Evolutionary conservation across 192 early-diverging fungal genomes (phyloP).

Genomic region (Coemansia sp.): DNA sequence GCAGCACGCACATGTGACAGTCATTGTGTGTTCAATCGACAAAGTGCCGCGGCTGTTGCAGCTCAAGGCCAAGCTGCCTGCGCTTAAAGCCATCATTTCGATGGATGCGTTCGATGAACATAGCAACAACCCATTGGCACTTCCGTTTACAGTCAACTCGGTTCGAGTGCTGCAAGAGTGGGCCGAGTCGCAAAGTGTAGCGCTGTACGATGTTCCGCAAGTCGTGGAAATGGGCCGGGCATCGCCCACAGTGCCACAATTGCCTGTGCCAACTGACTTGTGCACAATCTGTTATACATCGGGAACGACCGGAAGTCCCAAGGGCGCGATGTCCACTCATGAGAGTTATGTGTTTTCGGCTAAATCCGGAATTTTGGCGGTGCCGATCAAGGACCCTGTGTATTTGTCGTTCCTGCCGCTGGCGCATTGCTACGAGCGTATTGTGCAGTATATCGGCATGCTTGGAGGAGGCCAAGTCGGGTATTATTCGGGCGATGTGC

Average conservation of each 20-base stretch:
- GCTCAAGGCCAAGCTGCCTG: conserved; percentile 57
- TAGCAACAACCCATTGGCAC: conserved; percentile 19
- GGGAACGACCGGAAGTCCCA: conserved; percentile 83
- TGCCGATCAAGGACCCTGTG: conserved; percentile 8
- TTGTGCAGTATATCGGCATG: conserved; percentile 56
- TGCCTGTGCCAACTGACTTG: conserved; percentile 65
- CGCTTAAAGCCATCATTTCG: conserved; percentile 71
- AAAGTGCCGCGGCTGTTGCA: conserved; percentile 60
- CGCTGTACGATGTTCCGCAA: conserved; percentile 58
- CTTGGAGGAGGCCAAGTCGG: conserved; percentile 68
- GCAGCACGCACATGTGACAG: conserved; percentile 70
- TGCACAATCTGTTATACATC: conserved; percentile 79
- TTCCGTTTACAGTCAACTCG: conserved; percentile 41
- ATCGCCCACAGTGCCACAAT: conserved; percentile 51
- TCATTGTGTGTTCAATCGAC: conserved; percentile 64
- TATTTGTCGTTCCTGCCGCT: conserved; percentile 84
- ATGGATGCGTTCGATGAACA: conserved; percentile 65
- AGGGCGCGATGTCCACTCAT: conserved; percentile 75
- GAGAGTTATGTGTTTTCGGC: conserved; percentile 64
- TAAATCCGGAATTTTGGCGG: conserved; percentile 10
- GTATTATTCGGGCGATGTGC: conserved; percentile 65
- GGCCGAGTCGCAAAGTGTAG: conserved; percentile 62
- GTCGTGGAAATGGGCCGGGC: conserved; percentile 61
- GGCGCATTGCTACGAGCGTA: conserved; percentile 86
- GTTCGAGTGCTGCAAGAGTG: conserved; percentile 52